phyloP scores from a whole-genome alignment of 2,329 filamentous ascomycete genomes.

The Colletotrichum musicola region DNA sequence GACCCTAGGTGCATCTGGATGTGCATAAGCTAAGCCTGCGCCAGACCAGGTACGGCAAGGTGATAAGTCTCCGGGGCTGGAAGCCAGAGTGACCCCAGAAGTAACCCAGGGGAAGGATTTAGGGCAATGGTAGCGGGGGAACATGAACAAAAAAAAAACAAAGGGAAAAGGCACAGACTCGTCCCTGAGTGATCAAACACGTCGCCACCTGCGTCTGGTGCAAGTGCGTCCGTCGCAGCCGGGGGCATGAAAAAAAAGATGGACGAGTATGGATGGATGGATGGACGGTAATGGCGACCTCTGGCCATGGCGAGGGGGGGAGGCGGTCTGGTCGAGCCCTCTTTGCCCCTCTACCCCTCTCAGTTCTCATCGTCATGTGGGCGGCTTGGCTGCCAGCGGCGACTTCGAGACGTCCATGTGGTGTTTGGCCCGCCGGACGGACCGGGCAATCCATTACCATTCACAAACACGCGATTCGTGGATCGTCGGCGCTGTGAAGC shows the following conservation, averaged over 20 bases:
- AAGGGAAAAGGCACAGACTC: no score
- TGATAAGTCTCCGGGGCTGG: background rate
- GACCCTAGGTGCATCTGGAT: conserved; percentile 34
- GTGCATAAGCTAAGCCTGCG: conserved; percentile 18
- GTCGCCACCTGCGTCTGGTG: no score
- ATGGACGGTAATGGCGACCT: background rate
- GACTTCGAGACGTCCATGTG: conserved; percentile 19
- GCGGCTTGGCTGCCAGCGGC: conserved; percentile 15
- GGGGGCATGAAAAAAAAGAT: no score
- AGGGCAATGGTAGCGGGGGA: no score
- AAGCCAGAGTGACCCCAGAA: conserved; percentile 5
- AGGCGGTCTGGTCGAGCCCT: conserved; percentile 28
- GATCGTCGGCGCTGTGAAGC: conserved; percentile 21
- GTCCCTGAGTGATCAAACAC: no score
- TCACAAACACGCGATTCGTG: conserved; percentile 38
- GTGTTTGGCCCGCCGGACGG: conserved; percentile 8
- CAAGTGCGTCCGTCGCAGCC: no score
- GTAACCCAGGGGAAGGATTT: background rate
- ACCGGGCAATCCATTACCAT: conserved; percentile 36
- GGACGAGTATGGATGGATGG: no score
- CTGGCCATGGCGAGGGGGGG: background rate
- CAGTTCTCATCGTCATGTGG: conserved; percentile 32
- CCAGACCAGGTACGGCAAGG: conserved; percentile 18
- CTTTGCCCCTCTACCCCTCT: conserved; percentile 11
- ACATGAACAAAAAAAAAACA: no score